Conservation (phyloP, 2,329 filamentous ascomycete genomes). For the Alternaria ventricosa region DNA sequence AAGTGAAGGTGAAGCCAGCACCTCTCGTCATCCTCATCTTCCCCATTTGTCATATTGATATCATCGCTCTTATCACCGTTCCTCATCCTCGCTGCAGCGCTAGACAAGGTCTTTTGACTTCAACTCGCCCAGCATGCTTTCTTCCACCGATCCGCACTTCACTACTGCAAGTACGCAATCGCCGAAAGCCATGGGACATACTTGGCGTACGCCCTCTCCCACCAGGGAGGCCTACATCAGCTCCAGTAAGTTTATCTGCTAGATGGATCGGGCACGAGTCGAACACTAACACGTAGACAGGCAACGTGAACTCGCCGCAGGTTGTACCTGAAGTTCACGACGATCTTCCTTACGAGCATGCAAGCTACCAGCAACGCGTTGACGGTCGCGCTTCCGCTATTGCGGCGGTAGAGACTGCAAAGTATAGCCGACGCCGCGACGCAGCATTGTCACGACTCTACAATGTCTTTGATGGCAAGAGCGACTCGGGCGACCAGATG, state of each 20-base stretch:
- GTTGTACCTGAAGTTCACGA: background rate
- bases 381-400: background rate
- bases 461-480: background rate
- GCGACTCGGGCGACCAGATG: background rate
- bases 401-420: background rate
- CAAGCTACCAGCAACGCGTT: background rate
- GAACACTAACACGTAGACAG: background rate
- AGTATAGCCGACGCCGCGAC: background rate
- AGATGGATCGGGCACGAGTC: fast-evolving
- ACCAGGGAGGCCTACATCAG: background rate
- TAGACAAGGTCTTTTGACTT: no score
- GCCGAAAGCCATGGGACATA: background rate
- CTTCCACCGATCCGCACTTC: background rate
- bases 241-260: constrained; percentile 1
- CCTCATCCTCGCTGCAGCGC: background rate
- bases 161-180: background rate
- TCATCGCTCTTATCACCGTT: background rate
- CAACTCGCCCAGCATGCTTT: background rate
- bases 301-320: constrained; percentile 3
- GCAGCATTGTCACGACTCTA: background rate
- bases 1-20: constrained; percentile 14
- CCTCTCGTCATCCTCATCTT: constrained; percentile 1
- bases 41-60: background rate
- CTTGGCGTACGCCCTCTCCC: constrained; percentile 19
- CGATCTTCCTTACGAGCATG: background rate